Percentiles rank a stretch among this genome's conserved stretches.
Conservation (phyloP, 495 filamentous ascomycete genomes). For the Daldinia caldariorum region DNA sequence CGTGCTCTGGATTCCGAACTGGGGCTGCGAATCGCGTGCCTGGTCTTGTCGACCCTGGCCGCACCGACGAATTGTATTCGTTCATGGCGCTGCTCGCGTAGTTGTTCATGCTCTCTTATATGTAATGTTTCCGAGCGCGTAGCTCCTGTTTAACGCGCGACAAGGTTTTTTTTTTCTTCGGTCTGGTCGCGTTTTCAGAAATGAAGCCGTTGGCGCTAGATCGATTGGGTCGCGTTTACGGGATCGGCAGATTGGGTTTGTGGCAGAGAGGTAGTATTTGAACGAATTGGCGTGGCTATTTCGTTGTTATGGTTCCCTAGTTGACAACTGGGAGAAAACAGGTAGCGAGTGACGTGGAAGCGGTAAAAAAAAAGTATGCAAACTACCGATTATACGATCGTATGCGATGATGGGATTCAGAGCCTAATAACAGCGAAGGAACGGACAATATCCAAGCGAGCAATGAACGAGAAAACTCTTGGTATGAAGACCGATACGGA, state of each 20-base stretch:
- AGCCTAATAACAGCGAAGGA: constrained; percentile 19
- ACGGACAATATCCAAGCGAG: constrained; percentile 26
- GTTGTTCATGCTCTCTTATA: constrained; percentile 44
- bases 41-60: constrained; percentile 41
- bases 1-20: constrained; percentile 47
- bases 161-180: neutral
- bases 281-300: neutral
- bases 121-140: constrained; percentile 27
- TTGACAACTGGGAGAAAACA: neutral
- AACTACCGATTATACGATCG: constrained; percentile 10
- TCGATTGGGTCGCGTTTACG: neutral
- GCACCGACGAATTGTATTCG: constrained; percentile 44
- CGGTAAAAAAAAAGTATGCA: neutral
- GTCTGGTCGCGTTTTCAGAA: neutral
- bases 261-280: constrained; percentile 2
- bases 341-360: neutral
- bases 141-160: constrained; percentile 20
- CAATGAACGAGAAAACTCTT: constrained; percentile 5
- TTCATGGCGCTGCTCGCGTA: constrained; percentile 46
- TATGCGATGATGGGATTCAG: constrained; percentile 18
- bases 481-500: constrained; percentile 5
- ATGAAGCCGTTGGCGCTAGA: neutral
- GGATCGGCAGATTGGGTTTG: constrained; percentile 3
- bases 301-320: neutral
- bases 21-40: constrained; percentile 44